phyloP scores from a whole-genome alignment of 305 asterid species.

The Fraxinus ornus region DNA sequence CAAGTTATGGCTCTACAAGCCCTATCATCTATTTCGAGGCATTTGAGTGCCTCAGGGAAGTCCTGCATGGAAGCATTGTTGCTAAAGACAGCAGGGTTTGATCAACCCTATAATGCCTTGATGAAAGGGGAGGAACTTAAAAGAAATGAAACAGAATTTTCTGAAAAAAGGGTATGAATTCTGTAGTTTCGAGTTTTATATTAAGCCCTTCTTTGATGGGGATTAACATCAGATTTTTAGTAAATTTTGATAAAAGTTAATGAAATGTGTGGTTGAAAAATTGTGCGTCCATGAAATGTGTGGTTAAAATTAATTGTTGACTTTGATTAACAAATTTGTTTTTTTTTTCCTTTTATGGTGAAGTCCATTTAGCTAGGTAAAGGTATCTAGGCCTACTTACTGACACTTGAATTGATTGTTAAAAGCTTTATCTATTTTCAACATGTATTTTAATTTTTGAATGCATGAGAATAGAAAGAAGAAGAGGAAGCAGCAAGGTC shows the following conservation, averaged over 20 bases:
- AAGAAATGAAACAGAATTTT: conserved; percentile 33
- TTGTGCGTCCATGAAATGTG: not conserved
- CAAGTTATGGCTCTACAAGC: conserved; percentile 65
- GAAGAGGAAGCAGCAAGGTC: conserved; percentile 61
- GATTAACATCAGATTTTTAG: not conserved
- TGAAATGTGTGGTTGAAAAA: not conserved
- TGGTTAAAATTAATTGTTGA: not conserved
- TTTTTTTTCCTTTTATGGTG: not conserved
- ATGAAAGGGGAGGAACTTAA: conserved; percentile 40
- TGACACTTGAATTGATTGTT: not conserved
- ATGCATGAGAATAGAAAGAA: conserved; percentile 44
- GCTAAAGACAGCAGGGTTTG: conserved; percentile 65
- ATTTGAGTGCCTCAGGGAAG: conserved; percentile 44
- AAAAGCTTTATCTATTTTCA: not conserved
- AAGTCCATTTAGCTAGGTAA: not conserved
- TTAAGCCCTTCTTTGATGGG: not conserved
- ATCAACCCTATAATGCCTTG: conserved; percentile 42
- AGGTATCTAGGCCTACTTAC: not conserved
- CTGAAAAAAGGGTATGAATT: conserved; percentile 42
- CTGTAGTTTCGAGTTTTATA: not conserved
- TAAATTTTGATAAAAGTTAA: not conserved
- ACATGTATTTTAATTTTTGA: not conserved
- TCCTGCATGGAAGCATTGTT: conserved; percentile 61
- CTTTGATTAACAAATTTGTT: not conserved
- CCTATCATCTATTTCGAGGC: conserved; percentile 59